Evolutionary conservation across 2,329 filamentous ascomycete genomes (phyloP), one percentile per base, ranked within the genome.

Genomic region (Dryadomyces quercus-mongolicae): DNA sequence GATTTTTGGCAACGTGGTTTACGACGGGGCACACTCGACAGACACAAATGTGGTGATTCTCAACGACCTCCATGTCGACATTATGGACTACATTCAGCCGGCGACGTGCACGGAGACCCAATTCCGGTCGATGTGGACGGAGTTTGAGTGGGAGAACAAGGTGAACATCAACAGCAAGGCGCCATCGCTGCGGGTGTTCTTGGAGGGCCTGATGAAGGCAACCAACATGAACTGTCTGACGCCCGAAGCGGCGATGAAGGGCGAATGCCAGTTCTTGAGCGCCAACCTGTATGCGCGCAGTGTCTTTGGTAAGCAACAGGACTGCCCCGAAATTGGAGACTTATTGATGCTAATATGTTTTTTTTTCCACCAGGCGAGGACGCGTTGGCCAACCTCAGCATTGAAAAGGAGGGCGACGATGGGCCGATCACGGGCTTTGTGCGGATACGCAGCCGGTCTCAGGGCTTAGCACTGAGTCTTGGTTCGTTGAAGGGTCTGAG

Each of bases 91-190:
- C 73, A 98, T 98, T 64, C 92, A 97, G 67, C 93, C 93, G 1
- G 92, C 92, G 7, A 85, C 90, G 16, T 98, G 93, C 76, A 93
- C 89, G 5, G 93, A 98, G 75, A 96, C 92, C 12, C 90, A 97
- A 65, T 98, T 98, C 84, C 83, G 93, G 57, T 95, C 89, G n/a
- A 98, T 98, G 93, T 98, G 93, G 93, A 98, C 93, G 42, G 93
- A 98, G 67, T 98, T 98, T 62, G 93, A 98, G 68, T 98, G 93
- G 93, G 93, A 98, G 77, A 98, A 98, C 75, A 98, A 98, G 80
- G 92, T 98, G 70, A 98, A 98, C 74, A 97, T 98, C 74, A 96
- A 96, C 72, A 94, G 88, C 60, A 97, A 96, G 77, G 89, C 88
- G 61, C 95, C 92, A 75, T 86, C 82, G 31, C 76, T 98, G 57